Conservation (phyloP, 331 rosid species). For the Ulmus americana region DNA sequence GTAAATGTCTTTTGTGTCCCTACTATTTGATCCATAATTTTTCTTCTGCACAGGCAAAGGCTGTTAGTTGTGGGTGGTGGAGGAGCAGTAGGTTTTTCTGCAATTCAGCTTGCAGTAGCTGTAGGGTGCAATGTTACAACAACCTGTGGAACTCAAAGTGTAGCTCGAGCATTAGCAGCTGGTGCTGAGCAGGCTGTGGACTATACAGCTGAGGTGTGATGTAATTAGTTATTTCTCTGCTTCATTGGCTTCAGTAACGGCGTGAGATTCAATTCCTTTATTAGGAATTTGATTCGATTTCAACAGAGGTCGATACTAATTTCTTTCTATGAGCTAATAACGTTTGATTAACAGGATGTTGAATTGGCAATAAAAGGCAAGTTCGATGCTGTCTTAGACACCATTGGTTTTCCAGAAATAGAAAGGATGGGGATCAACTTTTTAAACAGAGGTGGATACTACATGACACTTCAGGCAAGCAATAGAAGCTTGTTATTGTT, state of each 20-base stretch:
- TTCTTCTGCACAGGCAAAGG: constrained; percentile 55
- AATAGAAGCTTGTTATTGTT: constrained; percentile 17
- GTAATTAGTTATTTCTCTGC: constrained; percentile 20
- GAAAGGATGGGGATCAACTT: constrained; percentile 66
- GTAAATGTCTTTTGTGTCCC: constrained; percentile 2
- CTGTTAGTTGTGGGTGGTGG: constrained; percentile 88
- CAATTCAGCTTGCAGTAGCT: constrained; percentile 82
- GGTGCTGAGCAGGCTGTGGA: constrained; percentile 93
- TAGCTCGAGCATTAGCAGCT: constrained; percentile 58
- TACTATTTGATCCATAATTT: constrained; percentile 23
- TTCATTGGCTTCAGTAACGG: constrained; percentile 9
- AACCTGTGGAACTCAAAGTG: constrained; percentile 74
- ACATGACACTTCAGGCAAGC: constrained; percentile 97
- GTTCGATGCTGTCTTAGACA: constrained; percentile 92
- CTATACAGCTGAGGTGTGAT: constrained; percentile 70
- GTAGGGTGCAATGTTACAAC: constrained; percentile 73
- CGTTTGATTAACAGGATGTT: constrained; percentile 42
- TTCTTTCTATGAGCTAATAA: neutral
- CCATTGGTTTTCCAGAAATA: constrained; percentile 76
- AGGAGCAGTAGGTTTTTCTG: constrained; percentile 90
- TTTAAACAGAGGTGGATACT: constrained; percentile 79
- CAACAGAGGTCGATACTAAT: neutral
- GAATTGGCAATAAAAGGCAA: constrained; percentile 67
- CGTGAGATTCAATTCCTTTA: neutral
- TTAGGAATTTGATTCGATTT: neutral